Conservation (phyloP, 2,329 filamentous ascomycete genomes). For the Pleoardoris graminearum region DNA sequence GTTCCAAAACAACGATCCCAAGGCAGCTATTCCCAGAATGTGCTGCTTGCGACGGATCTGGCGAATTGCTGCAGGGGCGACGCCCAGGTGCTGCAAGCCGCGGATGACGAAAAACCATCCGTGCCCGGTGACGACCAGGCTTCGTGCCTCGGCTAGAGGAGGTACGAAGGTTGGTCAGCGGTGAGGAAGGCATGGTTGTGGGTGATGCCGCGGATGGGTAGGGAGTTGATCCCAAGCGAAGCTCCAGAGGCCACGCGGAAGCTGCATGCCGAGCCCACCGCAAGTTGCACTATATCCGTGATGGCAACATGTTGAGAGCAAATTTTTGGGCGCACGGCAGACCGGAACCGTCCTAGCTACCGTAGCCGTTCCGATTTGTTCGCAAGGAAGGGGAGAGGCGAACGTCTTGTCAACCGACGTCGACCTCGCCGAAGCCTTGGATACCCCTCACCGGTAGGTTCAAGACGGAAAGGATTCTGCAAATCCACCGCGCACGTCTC, state of each 20-base stretch:
- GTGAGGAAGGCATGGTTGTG: slow-evolving; percentile 13
- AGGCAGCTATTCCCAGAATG: slow-evolving; percentile 22
- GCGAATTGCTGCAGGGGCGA: slow-evolving; percentile 25
- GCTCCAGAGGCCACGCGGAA: slow-evolving; percentile 21
- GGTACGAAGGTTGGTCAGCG: slow-evolving; percentile 24
- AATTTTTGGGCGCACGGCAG: slow-evolving; percentile 24
- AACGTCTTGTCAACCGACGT: slow-evolving; percentile 4
- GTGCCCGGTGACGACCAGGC: too few species aligned
- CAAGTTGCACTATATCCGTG: slow-evolving; percentile 9
- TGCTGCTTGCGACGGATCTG: slow-evolving; percentile 19
- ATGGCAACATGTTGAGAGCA: slow-evolving; percentile 20
- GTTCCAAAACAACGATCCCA: slow-evolving; percentile 11
- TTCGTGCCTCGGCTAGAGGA: slow-evolving; percentile 9
- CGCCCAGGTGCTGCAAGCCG: slow-evolving; percentile 23
- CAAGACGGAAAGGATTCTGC: slow-evolving; percentile 1
- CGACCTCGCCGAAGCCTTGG: background rate
- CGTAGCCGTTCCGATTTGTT: slow-evolving; percentile 26
- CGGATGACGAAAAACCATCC: slow-evolving; percentile 15
- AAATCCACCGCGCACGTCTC: slow-evolving; percentile 2
- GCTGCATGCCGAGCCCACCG: slow-evolving; percentile 22
- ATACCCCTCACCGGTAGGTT: slow-evolving; percentile 12
- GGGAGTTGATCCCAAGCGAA: slow-evolving; percentile 9
- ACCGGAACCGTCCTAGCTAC: slow-evolving; percentile 21
- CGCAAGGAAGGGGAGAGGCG: slow-evolving; percentile 9
- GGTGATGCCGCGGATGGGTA: slow-evolving; percentile 8